phyloP scores from a whole-genome alignment of 306 rosid species.

The Gastrolobium bilobum region DNA sequence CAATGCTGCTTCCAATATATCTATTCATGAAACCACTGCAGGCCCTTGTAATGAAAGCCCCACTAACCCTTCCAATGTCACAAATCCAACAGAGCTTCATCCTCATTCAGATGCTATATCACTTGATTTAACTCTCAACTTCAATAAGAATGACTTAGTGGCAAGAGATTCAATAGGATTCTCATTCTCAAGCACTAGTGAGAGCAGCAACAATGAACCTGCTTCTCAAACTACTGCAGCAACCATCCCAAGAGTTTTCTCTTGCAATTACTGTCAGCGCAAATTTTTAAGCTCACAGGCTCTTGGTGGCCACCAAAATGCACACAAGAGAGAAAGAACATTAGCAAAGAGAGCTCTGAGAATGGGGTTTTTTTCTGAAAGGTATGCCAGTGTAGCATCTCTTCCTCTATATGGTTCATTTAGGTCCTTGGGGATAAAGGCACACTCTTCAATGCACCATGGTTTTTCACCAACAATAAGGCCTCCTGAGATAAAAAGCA shows the following conservation, averaged over 20 bases:
- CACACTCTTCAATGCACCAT: slow-evolving; percentile 84
- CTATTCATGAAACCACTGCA: slow-evolving; percentile 69
- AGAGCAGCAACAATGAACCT: slow-evolving; percentile 78
- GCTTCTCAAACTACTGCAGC: slow-evolving; percentile 61
- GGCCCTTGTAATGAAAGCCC: slow-evolving; percentile 63
- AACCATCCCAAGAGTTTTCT: slow-evolving; percentile 64
- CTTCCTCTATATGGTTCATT: slow-evolving; percentile 84
- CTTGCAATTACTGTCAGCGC: slow-evolving; percentile 93
- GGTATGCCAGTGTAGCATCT: slow-evolving; percentile 75
- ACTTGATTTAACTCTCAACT: slow-evolving; percentile 80
- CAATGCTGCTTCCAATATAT: slow-evolving; percentile 82
- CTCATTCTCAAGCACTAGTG: slow-evolving; percentile 85
- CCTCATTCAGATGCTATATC: slow-evolving; percentile 53
- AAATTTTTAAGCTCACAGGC: slow-evolving; percentile 95
- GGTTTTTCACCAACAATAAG: slow-evolving; percentile 61
- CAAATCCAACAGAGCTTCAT: slow-evolving; percentile 50
- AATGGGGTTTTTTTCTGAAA: slow-evolving; percentile 80
- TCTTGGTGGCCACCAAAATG: slow-evolving; percentile 96
- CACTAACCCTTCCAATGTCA: slow-evolving; percentile 52
- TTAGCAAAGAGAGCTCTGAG: slow-evolving; percentile 87
- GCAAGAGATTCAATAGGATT: slow-evolving; percentile 64
- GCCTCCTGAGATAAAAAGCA: slow-evolving; percentile 63
- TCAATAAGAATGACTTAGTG: slow-evolving; percentile 55
- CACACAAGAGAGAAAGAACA: slow-evolving; percentile 88
- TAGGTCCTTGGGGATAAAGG: slow-evolving; percentile 83